These are phyloP conservation scores for Starmerella roubikii DNA, from an alignment of 805 yeast species.

Conservation along the genomic window DNA sequence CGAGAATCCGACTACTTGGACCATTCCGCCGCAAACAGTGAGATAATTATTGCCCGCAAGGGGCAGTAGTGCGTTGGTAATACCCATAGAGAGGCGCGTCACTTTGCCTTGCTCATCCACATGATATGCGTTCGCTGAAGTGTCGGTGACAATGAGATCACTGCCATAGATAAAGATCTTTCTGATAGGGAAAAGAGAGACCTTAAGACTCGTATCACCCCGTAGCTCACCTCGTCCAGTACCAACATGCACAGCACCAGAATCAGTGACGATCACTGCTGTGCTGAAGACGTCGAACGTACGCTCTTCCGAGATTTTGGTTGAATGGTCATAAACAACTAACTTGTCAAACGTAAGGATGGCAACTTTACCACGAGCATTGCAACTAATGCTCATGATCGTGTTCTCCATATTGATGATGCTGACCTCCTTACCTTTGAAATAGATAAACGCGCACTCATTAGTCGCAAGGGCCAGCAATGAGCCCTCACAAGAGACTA, in stretches of 20 bases:
- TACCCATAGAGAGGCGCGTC: background rate
- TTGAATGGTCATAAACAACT: background rate
- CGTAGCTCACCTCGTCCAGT: background rate
- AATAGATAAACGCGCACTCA: background rate
- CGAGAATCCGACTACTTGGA: no score
- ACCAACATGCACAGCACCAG: background rate
- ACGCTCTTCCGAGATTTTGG: background rate
- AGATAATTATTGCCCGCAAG: no score
- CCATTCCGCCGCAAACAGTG: no score
- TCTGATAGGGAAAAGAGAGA: background rate
- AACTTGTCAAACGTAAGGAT: background rate
- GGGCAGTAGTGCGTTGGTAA: no score
- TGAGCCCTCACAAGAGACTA: background rate
- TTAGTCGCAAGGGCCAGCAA: background rate
- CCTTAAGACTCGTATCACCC: background rate
- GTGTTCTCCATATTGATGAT: background rate
- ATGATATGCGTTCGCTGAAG: background rate
- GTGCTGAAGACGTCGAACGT: background rate
- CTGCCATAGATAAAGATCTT: background rate
- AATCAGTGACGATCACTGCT: background rate
- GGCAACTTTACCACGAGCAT: background rate
- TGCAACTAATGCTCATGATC: background rate
- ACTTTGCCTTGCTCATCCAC: background rate
- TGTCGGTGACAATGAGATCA: background rate
- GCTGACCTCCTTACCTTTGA: background rate